Percentiles rank a stretch among this genome's conserved stretches.
Conservation (phyloP, 768 basidiomycete genomes). For the Chalciporus sphaerocephalus region DNA sequence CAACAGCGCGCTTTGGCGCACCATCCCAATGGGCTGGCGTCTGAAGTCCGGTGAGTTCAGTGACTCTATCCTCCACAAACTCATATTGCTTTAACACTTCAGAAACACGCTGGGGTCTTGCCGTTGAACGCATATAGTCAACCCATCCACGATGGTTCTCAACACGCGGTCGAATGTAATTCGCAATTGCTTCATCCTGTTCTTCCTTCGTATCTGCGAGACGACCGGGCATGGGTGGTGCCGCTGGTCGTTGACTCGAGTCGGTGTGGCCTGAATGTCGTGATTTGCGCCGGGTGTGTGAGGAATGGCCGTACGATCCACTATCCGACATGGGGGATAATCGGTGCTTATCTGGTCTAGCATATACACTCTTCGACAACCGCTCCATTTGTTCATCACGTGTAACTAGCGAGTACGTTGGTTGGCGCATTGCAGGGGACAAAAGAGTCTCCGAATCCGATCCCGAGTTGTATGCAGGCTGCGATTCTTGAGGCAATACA, state of each 20-base stretch:
- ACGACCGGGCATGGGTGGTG: slow-evolving; percentile 27
- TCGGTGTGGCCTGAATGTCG: neutral
- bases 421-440: slow-evolving; percentile 2
- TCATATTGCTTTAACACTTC: slow-evolving; percentile 47
- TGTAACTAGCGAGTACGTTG: slow-evolving; percentile 13
- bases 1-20: slow-evolving; percentile 35
- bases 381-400: slow-evolving; percentile 29
- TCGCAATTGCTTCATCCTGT: slow-evolving; percentile 39
- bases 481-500: slow-evolving; percentile 3
- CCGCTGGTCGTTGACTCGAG: slow-evolving; percentile 9
- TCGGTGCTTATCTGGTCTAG: slow-evolving; percentile 4
- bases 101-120: slow-evolving; percentile 36
- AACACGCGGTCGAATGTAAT: slow-evolving; percentile 42
- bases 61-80: slow-evolving; percentile 48
- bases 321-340: slow-evolving; percentile 16
- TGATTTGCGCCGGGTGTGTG: slow-evolving; percentile 1
- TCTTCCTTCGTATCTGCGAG: slow-evolving; percentile 35
- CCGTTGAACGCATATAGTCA: slow-evolving; percentile 44
- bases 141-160: slow-evolving; percentile 43
- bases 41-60: slow-evolving; percentile 40
- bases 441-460: slow-evolving; percentile 19
- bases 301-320: slow-evolving; percentile 18
- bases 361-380: slow-evolving; percentile 21
- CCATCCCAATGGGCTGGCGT: slow-evolving; percentile 41
- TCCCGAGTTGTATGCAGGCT: slow-evolving; percentile 10